Evolutionary conservation across 306 rosid species (phyloP), one percentile per base, ranked within the genome.

Genomic region (Benincasa hispida): DNA sequence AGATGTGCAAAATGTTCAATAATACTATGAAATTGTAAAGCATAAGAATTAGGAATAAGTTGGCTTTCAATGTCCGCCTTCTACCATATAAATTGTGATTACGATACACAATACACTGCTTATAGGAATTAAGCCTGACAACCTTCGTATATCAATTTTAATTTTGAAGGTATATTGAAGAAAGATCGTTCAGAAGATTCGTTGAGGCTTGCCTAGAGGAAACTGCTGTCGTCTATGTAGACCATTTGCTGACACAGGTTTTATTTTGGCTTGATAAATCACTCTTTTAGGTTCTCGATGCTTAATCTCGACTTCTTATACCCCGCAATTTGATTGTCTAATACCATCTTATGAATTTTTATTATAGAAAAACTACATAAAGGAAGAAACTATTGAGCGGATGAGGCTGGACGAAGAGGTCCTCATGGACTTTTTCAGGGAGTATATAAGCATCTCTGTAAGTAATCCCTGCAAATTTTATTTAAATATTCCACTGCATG

Each of bases 181-280:
- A 94, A 69, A 87, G 97, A 83, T 92, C 97, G 25, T 94, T 94
- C 80, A 89, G 97, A 86, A 94, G 92, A 88, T 94, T 94, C 76
- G 99, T 94, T 58, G 99, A 94, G 87, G 97, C 99, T 74, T 94
- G 99, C 86, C 90, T 94, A 56, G 99, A 94, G 87, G 99, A 94
- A 88, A 89, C 97, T 11, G 87, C 91, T 63, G 72, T 92, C 58
- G 92, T 92, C 80, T 94, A 92, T 72, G 97, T 91, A 70, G 99
- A 94, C 76, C 93, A 79, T 90, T 96, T 94, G 70, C 84, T 94
- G 81, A 83, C 91, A 25, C 99, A 94, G 97, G 99, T 93, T 76
- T 59, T 57, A 50, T 42, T 30, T 6, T 45, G 5, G 24, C 35
- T 28, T 9, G 19, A 50, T 17, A 48, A 22, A 10, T 45, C 39